Evolutionary conservation across 176 grass and related monocot genomes (phyloP).

Genomic region (Avena atlantica): DNA sequence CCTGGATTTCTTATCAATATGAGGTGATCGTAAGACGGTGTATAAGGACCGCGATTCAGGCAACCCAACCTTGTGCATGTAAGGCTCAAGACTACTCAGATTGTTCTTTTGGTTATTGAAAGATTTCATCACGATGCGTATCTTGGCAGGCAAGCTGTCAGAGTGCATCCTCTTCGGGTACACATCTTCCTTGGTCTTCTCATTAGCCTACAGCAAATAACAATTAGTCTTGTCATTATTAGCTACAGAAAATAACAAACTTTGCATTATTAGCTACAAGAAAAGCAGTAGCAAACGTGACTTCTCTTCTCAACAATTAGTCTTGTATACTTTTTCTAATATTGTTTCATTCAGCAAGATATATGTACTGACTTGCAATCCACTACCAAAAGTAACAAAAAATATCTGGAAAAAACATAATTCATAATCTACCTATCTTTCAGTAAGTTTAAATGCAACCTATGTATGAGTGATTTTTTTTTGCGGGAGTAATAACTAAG

Average conservation of each 20-base stretch:
- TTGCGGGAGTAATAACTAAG: neutral
- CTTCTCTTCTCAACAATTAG: neutral
- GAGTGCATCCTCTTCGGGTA: neutral
- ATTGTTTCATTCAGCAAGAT: neutral
- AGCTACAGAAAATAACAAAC: slow-evolving; percentile 1
- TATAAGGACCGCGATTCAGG: slow-evolving; percentile 54
- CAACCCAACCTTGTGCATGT: slow-evolving; percentile 47
- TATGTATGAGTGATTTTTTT: neutral
- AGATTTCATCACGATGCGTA: slow-evolving; percentile 66
- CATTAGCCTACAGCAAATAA: neutral
- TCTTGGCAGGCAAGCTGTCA: slow-evolving; percentile 36
- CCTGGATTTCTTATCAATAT: slow-evolving; percentile 78
- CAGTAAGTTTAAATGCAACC: neutral
- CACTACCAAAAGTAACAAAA: slow-evolving; percentile 5
- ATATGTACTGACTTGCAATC: neutral
- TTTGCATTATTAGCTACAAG: neutral
- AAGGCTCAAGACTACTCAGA: slow-evolving; percentile 42
- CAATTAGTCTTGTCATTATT: neutral
- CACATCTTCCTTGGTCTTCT: slow-evolving; percentile 13
- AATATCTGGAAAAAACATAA: neutral
- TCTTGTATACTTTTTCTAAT: neutral
- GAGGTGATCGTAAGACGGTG: slow-evolving; percentile 65
- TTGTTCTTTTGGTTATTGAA: slow-evolving; percentile 55
- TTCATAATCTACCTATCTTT: neutral
- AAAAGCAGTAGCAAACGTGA: neutral